Conservation (phyloP, 345 rosid species). For the Populus nigra region DNA sequence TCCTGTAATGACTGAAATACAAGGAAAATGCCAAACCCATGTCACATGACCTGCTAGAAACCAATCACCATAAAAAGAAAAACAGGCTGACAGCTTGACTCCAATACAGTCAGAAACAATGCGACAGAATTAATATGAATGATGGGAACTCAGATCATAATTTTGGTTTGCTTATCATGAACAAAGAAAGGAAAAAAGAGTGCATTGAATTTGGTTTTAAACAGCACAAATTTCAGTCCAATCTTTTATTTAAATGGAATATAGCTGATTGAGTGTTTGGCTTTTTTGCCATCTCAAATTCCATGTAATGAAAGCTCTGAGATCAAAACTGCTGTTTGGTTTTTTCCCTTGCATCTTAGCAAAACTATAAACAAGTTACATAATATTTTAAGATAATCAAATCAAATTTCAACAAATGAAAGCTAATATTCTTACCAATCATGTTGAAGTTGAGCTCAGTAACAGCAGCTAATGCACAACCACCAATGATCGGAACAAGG, state of each 20-base stretch:
- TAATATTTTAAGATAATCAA: not conserved
- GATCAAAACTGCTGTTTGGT: not conserved
- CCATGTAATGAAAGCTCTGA: not conserved
- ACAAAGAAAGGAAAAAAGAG: not conserved
- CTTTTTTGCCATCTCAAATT: not conserved
- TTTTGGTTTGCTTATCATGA: not conserved
- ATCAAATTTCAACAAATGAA: not conserved
- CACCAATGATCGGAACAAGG: constrained; percentile 97
- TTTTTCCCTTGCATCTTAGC: not conserved
- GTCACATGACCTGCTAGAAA: constrained; percentile 11
- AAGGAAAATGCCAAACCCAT: constrained; percentile 5
- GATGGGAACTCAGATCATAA: not conserved
- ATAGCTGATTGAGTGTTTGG: not conserved
- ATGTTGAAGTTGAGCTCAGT: constrained; percentile 99
- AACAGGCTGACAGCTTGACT: not conserved
- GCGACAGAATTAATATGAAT: not conserved
- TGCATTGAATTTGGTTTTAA: not conserved
- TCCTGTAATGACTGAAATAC: constrained; percentile 3
- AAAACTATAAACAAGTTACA: not conserved
- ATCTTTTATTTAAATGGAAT: not conserved
- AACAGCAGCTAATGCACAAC: constrained; percentile 94
- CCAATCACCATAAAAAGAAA: not conserved
- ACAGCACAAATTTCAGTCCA: not conserved
- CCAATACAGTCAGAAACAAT: not conserved
- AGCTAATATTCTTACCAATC: constrained; percentile 36